Conservation (phyloP, 73 alveolate species). For the Symbiodinium pilosum region DNA sequence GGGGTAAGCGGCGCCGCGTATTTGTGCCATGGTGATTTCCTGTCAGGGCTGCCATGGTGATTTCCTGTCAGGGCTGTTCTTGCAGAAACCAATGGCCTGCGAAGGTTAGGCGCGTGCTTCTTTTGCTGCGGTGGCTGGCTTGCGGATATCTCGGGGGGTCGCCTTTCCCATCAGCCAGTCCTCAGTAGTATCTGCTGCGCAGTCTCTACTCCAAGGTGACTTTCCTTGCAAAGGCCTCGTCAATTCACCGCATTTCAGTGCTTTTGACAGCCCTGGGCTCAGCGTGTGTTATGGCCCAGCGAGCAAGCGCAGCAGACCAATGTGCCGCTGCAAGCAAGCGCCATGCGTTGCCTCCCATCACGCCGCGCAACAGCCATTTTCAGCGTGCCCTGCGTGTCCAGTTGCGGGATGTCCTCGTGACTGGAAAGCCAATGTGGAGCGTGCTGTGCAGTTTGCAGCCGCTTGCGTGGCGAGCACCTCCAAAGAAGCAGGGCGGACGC, state of each 20-base stretch:
- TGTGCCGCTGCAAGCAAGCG: constrained; percentile 6
- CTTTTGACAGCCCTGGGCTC: not conserved
- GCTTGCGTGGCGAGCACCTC: not conserved
- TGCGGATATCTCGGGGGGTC: not conserved
- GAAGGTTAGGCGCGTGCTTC: not conserved
- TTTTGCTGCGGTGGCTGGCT: not conserved
- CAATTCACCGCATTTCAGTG: not conserved
- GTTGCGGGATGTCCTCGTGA: not conserved
- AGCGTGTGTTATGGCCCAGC: not conserved
- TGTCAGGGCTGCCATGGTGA: not conserved
- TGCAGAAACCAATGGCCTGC: not conserved
- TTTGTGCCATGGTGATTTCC: not conserved
- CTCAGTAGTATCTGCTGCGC: not conserved
- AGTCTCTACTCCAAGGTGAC: not conserved
- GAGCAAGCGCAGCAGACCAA: constrained; percentile 29
- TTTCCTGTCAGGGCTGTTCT: not conserved
- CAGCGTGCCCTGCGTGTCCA: not conserved
- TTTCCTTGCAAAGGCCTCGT: not conserved
- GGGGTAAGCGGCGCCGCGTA: too few relatives aligned
- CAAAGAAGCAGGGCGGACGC: not conserved
- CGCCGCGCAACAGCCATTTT: constrained; percentile 20
- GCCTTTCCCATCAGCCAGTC: not conserved
- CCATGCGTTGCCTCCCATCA: constrained; percentile 21
- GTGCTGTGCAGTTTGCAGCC: constrained; percentile 1
- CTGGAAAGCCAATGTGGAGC: not conserved